Evolutionary conservation across 306 rosid species (phyloP).

Genomic region (Malus orientalis): DNA sequence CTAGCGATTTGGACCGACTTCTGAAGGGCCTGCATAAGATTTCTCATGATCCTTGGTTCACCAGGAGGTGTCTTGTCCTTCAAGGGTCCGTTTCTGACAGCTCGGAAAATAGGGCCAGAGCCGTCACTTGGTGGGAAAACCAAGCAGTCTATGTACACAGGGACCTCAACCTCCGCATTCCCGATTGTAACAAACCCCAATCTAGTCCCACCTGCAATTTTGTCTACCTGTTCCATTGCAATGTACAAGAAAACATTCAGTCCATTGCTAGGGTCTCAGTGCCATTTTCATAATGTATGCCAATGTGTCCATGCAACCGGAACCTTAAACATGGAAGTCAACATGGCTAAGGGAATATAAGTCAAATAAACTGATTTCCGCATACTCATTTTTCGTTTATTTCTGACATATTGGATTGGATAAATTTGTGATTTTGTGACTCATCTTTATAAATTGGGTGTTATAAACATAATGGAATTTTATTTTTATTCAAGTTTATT

Average conservation of each 20-base stretch:
- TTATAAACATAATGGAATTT: no score
- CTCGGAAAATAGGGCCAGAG: constrained; percentile 72
- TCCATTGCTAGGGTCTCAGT: neutral
- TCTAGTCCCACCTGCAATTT: constrained; percentile 76
- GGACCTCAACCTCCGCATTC: constrained; percentile 77
- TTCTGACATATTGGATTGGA: neutral
- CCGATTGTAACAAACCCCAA: constrained; percentile 72
- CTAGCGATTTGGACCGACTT: constrained; percentile 71
- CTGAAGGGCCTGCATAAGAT: constrained; percentile 71
- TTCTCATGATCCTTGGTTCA: constrained; percentile 89
- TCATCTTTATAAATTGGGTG: no score
- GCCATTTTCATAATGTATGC: neutral
- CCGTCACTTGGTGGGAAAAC: constrained; percentile 48
- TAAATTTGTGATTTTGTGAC: no score
- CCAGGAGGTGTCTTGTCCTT: constrained; percentile 76
- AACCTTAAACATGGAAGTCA: neutral
- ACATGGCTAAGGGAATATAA: neutral
- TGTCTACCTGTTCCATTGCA: constrained; percentile 63
- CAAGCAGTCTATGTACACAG: constrained; percentile 76
- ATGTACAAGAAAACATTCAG: neutral
- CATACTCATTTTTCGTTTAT: no score
- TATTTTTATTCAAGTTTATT: no score
- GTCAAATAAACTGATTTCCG: no score
- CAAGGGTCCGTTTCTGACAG: constrained; percentile 63
- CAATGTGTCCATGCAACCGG: neutral